Base-by-base conservation (phyloP, 805 yeast genomes). In the Sungouiozyma intestinalis region DNA sequence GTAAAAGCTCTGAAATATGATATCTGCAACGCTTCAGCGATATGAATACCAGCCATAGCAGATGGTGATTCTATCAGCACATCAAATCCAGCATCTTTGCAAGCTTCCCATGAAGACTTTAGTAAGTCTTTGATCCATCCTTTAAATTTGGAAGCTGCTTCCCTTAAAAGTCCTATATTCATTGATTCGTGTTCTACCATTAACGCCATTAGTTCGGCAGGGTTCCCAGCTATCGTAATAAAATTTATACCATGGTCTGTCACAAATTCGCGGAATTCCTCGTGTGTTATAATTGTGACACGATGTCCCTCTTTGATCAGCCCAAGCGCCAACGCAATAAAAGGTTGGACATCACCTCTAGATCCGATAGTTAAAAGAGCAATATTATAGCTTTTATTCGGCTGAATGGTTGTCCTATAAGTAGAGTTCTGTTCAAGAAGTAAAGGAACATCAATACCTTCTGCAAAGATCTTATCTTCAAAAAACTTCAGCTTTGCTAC, bases 341-440 rank as follows among this genome's bases (percentile, higher is more conserved):
- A 90, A 0, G 97, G 97, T 62, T 90, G 97, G 5, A 90, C 97
- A 62, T 90, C 97, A 29, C 97, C 97, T 45, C 97, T 71, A 0
- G 96, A 86, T 0, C 97, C 97, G 52, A 90, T 90, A 0, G 97
- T 90, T 44, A 90, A 62, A 38, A 86, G 64, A 0, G 83, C 79
- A 53, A 88, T 73, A 21, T 71, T 72, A 51, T 72, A 73, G 2
- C 76, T 62, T 40, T 74, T 69, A 1, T 68, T 55, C 0, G 94
- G 83, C 43, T 66, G 69, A 27, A 76, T 63, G 37, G 64, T 72
- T 0, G 76, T 73, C 37, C 70, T 67, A 45, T 67, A 60, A 45
- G 68, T 65, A 0, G 85, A 84, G 38, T 76, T 74, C 39, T 78
- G 82, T 51, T 80, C 87, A 39, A 82, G 61, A 18, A 83, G 71